These are phyloP conservation scores for Alternaria panax DNA, from an alignment of 2,329 filamentous ascomycete genomes.

Conservation along the genomic window DNA sequence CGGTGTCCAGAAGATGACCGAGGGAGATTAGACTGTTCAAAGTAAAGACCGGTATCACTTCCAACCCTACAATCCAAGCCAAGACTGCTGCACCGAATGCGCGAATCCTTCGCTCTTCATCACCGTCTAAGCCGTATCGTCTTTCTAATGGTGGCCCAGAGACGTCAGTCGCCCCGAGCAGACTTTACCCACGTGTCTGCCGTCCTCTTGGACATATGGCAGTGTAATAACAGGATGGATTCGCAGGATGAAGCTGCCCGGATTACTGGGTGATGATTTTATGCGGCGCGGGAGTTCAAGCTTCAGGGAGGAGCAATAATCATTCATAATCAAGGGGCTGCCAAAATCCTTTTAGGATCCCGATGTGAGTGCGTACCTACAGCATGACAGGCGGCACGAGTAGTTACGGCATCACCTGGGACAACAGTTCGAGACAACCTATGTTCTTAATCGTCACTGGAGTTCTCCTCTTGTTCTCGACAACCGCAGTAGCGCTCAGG, in stretches of 20 bases:
- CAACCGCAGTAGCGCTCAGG: slow-evolving; percentile 3
- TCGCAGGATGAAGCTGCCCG: neutral
- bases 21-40: neutral
- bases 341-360: neutral
- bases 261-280: neutral
- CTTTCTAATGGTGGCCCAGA: neutral
- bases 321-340: neutral
- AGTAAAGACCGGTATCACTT: neutral
- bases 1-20: neutral
- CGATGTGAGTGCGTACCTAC: neutral
- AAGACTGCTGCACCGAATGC: neutral
- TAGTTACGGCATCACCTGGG: slow-evolving; percentile 15
- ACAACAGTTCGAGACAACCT: slow-evolving; percentile 28
- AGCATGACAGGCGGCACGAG: neutral
- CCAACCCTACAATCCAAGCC: too few species aligned
- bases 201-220: neutral
- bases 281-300: neutral
- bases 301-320: neutral
- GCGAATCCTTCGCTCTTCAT: neutral
- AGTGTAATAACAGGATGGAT: neutral
- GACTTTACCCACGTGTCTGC: neutral
- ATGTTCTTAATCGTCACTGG: slow-evolving; percentile 27
- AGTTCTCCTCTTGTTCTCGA: slow-evolving; percentile 19
- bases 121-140: neutral
- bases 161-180: neutral